These are phyloP conservation scores for Aspergillus fumigatiaffinis DNA, from an alignment of 2,329 filamentous ascomycete genomes.

Conservation along the genomic window DNA sequence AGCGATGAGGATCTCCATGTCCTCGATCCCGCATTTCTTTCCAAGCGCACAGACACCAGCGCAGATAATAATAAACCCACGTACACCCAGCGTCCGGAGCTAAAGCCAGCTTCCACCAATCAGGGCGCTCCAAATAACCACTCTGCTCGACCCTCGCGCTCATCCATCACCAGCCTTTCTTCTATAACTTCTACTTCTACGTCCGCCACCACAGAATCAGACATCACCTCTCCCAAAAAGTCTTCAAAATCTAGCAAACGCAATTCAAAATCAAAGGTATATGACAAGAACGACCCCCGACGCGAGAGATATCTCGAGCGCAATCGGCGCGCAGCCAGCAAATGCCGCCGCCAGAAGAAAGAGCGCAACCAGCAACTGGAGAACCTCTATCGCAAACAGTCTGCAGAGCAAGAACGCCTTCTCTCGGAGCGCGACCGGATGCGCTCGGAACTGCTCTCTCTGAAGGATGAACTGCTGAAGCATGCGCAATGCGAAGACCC, in stretches of 20 bases:
- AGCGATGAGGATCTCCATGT: neutral
- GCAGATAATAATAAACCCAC: neutral
- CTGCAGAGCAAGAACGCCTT: neutral
- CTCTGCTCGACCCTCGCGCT: neutral
- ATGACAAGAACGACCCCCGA: constrained; percentile 18
- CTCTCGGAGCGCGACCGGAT: neutral
- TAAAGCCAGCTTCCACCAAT: neutral
- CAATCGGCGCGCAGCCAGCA: constrained; percentile 1
- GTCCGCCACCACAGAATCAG: neutral
- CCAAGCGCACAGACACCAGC: neutral
- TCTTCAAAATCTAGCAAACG: neutral
- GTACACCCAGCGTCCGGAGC: neutral
- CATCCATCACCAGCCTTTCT: neutral
- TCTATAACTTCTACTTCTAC: neutral
- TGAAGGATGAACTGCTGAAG: neutral
- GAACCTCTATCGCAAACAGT: neutral
- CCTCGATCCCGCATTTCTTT: neutral
- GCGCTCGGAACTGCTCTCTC: neutral
- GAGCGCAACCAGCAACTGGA: neutral
- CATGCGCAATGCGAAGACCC: neutral
- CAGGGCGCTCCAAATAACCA: neutral
- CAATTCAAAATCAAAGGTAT: neutral
- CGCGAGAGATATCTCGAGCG: constrained; percentile 26
- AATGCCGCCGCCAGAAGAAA: neutral
- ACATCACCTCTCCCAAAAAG: neutral